Evolutionary conservation across 805 yeast genomes (phyloP).

Genomic region (Saccharomycopsis synnaedendra): DNA sequence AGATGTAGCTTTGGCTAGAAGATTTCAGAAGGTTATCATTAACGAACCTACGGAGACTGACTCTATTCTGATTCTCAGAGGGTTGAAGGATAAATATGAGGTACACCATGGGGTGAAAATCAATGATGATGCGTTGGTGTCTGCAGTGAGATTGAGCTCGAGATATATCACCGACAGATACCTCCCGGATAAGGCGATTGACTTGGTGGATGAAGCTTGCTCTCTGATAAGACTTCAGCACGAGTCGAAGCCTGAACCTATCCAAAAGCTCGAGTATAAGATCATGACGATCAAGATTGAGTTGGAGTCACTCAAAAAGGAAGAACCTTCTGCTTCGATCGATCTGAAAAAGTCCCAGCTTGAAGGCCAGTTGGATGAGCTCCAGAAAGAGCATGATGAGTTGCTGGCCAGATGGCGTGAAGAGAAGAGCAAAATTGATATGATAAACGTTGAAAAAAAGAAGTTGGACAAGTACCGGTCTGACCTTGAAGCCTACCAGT

Average conservation of each 20-base stretch:
- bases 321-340: slow-evolving; percentile 71
- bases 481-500: slow-evolving; percentile 72
- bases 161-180: slow-evolving; percentile 87
- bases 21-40: slow-evolving; percentile 81
- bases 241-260: slow-evolving; percentile 93
- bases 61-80: slow-evolving; percentile 84
- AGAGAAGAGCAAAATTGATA: slow-evolving; percentile 67
- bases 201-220: slow-evolving; percentile 94
- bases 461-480: slow-evolving; percentile 75
- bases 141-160: slow-evolving; percentile 84
- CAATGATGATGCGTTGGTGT: slow-evolving; percentile 83
- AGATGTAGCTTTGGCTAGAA: slow-evolving; percentile 89
- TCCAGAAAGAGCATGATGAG: slow-evolving; percentile 54
- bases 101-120: slow-evolving; percentile 97
- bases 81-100: slow-evolving; percentile 87
- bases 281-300: slow-evolving; percentile 94
- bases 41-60: slow-evolving; percentile 87
- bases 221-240: slow-evolving; percentile 90
- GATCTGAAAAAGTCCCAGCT: slow-evolving; percentile 62
- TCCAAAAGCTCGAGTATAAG: slow-evolving; percentile 76
- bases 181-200: slow-evolving; percentile 94
- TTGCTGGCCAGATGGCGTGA: slow-evolving; percentile 80
- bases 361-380: slow-evolving; percentile 51
- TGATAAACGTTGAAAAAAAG: slow-evolving; percentile 67
- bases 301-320: slow-evolving; percentile 86